Evolutionary conservation across 139 green algal genomes (phyloP), one percentile per base, ranked within the genome.

Genomic region (Micractinium sp.): DNA sequence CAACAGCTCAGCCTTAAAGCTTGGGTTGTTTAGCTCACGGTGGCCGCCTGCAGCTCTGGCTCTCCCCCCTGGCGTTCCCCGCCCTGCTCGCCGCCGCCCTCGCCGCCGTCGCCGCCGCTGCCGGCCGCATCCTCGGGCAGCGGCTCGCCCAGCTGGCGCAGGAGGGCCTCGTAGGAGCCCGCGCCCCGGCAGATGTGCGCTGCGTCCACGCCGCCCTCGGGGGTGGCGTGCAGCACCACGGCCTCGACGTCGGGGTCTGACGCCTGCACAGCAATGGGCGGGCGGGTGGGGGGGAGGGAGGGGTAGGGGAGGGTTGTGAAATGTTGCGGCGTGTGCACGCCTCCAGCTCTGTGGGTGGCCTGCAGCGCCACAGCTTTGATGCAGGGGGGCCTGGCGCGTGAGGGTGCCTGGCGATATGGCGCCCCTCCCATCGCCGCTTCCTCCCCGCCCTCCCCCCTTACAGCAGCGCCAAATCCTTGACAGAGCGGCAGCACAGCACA

Each of bases 201-300:
- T 0, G 76, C n/a, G 82, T 82, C 61, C 27, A 67, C 7, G 27
- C 73, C n/a, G 31, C 66, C 81, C 35, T 80, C 56, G 15, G 69
- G n/a, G 36, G 41, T 74, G 71, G 79, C 82, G 75, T 93, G 82
- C 86, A 93, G 75, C 61, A 93, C 84, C 53, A 90, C 82, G 5
- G 87, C 90, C 39, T 93, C 90, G 41, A 93, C 87, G 27, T 93
- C 90, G 19, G 31, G 23, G 29, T 93, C 90, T 16, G 90, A 60
- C 20, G 90, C 89, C 89, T 92, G 89, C 41, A n/a, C n/a, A n/a
- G n/a, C n/a, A n/a, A n/a, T n/a, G n/a, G n/a, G n/a, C n/a, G n/a
- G 27, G 63, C 12, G 22, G 79, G 61, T 7, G 53, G 39, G 82
- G 47, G 23, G 82, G 63, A 12, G 60, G 18, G 27, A 19, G 20